Evolutionary conservation across 306 rosid species (phyloP).

Genomic region (Citrullus colocynthis): DNA sequence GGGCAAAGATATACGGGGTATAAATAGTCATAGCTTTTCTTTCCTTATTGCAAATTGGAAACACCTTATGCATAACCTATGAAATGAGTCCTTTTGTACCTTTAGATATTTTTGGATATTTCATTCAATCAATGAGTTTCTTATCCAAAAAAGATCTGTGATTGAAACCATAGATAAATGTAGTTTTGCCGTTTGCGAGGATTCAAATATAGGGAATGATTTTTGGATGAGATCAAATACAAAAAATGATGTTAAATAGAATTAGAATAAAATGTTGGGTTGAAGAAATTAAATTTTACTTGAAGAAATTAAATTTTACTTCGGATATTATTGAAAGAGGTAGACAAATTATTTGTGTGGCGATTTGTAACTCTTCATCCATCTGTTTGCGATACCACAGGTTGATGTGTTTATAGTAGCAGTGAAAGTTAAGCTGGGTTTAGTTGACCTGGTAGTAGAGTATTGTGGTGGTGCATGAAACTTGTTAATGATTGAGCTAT

Average conservation of each 20-base stretch:
- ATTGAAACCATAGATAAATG: not conserved
- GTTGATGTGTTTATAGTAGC: not conserved
- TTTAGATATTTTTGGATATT: too few species aligned
- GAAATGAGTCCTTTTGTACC: too few species aligned
- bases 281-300: not conserved
- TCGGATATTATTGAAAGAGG: not conserved
- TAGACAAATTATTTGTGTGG: not conserved
- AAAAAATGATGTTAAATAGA: not conserved
- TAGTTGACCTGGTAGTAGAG: not conserved
- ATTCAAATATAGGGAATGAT: not conserved
- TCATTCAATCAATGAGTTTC: too few species aligned
- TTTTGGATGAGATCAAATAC: not conserved
- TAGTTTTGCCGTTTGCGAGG: not conserved
- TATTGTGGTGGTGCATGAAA: not conserved
- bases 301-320: not conserved
- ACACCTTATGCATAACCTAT: too few species aligned
- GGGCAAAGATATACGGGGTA: too few species aligned
- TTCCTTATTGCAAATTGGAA: too few species aligned
- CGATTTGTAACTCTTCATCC: not conserved
- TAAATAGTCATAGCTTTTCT: too few species aligned
- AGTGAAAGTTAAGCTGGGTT: not conserved
- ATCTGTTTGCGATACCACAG: not conserved
- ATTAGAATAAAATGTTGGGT: not conserved
- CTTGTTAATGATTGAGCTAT: conserved; percentile 5
- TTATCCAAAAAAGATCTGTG: not conserved